Evolutionary conservation across 2,329 filamentous ascomycete species (phyloP), one percentile per base, ranked within the genome.

Genomic region (Taxawa tesnikishii): DNA sequence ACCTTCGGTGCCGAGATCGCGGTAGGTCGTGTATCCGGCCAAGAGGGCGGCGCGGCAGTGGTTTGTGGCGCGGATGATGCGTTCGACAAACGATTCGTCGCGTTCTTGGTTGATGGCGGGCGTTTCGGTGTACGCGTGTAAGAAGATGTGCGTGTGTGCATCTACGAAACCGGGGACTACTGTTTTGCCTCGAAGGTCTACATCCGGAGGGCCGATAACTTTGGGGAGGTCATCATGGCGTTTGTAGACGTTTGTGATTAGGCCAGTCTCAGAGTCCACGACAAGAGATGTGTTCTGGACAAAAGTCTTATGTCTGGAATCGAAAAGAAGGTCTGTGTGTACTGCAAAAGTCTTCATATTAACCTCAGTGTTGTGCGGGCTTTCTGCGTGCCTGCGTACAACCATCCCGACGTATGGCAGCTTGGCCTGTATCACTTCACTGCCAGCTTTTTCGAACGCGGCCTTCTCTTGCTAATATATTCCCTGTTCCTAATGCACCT

Each of bases 21-120:
- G 58, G 46, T 71, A 72, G 2, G 68, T 73, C 0, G 69, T 76
- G 53, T 68, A 75, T 5, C 71, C 72, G 0, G 70, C 67, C 13
- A 67, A 50, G 7, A 76, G 54, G 2, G 67, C 70, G 0, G 59
- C 56, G 27, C 63, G 64, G 38, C 60, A 61, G 39, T 72, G 64
- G 37, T 71, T 68, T 6, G 64, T 63, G 0, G 65, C 64, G 12
- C 71, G 64, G 29, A 75, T 60, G 15, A 65, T 58, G 14, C 70
- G 57, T 43, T 76, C 71, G 6, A 71, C 60, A n/a, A 68, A 48
- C 34, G 66, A 68, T 42, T 74, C 68, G 38, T 75, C 68, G 21
- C 70, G 64, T 50, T 72, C 67, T 44, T 75, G 71, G 24, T 65
- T 47, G 4, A 57, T 38, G 4, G 57, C 48, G 5, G 52, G 38